phyloP scores from a whole-genome alignment of 257 asterid genomes.

The Solanum appendiculatum region DNA sequence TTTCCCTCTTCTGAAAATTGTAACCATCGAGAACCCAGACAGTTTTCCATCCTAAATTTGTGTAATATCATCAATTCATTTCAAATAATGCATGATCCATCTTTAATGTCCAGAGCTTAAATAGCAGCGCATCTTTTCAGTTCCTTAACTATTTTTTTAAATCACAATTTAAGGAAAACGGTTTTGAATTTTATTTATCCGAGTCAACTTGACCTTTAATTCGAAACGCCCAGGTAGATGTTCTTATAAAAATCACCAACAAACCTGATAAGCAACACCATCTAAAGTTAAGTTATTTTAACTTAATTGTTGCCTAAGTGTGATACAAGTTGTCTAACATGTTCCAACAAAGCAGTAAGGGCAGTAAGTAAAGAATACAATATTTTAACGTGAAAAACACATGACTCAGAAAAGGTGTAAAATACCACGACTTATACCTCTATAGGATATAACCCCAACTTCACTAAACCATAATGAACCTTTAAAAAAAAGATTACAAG shows the following conservation, averaged over 20 bases:
- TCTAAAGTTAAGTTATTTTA: background rate
- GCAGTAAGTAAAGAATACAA: too few species aligned
- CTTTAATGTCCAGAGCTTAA: background rate
- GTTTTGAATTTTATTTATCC: background rate
- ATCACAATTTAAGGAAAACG: background rate
- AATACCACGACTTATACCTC: too few species aligned
- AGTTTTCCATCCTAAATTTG: background rate
- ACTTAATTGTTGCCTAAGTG: too few species aligned
- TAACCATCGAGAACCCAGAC: background rate
- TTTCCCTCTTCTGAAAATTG: conserved; percentile 18
- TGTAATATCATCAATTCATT: background rate
- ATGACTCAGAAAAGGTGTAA: too few species aligned
- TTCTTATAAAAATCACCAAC: too few species aligned
- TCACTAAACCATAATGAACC: background rate
- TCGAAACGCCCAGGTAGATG: too few species aligned
- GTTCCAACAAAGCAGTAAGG: too few species aligned
- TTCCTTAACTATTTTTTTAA: background rate
- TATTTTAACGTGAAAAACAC: too few species aligned
- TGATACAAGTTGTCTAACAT: too few species aligned
- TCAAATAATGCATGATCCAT: background rate
- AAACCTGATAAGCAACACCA: too few species aligned
- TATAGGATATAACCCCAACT: background rate
- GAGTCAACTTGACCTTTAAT: too few species aligned
- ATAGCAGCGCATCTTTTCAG: background rate
- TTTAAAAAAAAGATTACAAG: background rate